Evolutionary conservation across 1,139 yeast genomes (phyloP).

Genomic region (Yamadazyma conglobata): DNA sequence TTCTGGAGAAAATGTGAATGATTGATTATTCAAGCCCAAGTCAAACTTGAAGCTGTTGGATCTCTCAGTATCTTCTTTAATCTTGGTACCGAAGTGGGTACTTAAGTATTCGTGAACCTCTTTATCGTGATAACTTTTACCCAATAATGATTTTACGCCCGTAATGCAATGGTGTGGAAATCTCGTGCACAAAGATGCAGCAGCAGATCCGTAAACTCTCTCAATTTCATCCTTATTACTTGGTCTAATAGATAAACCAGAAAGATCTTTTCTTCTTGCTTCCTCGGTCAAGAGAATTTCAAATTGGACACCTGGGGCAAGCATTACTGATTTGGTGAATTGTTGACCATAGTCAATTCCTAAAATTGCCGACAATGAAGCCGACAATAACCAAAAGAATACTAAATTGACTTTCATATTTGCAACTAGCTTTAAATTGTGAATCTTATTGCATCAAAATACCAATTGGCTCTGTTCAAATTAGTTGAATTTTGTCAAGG

Average conservation of each 20-base stretch:
- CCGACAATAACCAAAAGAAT: constrained; percentile 16
- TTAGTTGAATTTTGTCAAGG: too few species aligned
- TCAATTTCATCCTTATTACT: constrained; percentile 48
- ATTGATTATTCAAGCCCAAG: constrained; percentile 44
- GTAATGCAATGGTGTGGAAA: constrained; percentile 70
- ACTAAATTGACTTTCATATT: constrained; percentile 3
- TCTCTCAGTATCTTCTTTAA: constrained; percentile 37
- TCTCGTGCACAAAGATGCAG: constrained; percentile 66
- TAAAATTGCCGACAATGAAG: constrained; percentile 55
- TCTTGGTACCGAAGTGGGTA: constrained; percentile 59
- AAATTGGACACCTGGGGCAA: constrained; percentile 87
- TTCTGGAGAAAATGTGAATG: constrained; percentile 50
- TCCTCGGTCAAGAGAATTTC: constrained; percentile 88
- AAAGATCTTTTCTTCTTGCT: constrained; percentile 83
- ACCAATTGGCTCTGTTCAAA: too few species aligned
- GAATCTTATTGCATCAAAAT: too few species aligned
- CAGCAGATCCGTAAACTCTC: constrained; percentile 76
- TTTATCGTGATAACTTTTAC: constrained; percentile 51
- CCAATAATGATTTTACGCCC: constrained; percentile 69
- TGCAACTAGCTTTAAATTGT: too few species aligned
- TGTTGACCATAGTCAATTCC: constrained; percentile 93
- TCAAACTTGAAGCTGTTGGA: constrained; percentile 56
- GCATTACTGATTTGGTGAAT: constrained; percentile 78
- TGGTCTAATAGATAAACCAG: constrained; percentile 67
- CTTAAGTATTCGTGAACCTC: constrained; percentile 42